These are phyloP conservation scores for Rauvolfia tetraphylla DNA, from an alignment of 257 asterid species.

Conservation along the genomic window DNA sequence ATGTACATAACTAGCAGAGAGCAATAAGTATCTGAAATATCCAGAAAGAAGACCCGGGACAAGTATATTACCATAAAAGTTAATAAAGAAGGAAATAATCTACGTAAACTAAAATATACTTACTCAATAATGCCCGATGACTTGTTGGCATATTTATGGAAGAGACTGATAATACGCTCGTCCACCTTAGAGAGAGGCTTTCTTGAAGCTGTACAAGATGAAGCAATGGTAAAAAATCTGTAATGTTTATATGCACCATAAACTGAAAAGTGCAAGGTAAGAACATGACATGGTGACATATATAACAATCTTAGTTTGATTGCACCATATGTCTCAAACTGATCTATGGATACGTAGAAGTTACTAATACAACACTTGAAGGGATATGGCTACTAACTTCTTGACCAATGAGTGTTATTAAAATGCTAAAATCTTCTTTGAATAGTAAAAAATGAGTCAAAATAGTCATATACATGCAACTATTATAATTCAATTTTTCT, in stretches of 20 bases:
- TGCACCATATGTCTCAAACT: not conserved
- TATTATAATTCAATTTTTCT: not conserved
- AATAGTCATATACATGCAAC: not conserved
- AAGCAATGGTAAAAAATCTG: conserved; percentile 3
- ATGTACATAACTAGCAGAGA: not conserved
- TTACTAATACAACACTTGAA: conserved; percentile 3
- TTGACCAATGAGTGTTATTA: not conserved
- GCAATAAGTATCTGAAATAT: not conserved
- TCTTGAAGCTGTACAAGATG: conserved; percentile 52
- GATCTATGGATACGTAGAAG: not conserved
- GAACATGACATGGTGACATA: not conserved
- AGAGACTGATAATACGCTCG: conserved; percentile 56
- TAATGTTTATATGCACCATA: not conserved
- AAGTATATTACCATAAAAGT: conserved; percentile 4
- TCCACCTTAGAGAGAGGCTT: conserved; percentile 54
- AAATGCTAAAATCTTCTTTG: not conserved
- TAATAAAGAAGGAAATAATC: not conserved
- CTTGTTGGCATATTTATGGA: conserved; percentile 46
- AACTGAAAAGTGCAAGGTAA: not conserved
- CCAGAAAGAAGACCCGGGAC: not conserved
- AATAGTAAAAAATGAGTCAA: not conserved
- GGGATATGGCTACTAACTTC: not conserved
- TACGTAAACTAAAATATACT: conserved; percentile 23
- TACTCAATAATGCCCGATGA: conserved; percentile 66
- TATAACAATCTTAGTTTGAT: not conserved